Conservation (phyloP, 2,329 filamentous ascomycete genomes). For the Cytospora piceicola region DNA sequence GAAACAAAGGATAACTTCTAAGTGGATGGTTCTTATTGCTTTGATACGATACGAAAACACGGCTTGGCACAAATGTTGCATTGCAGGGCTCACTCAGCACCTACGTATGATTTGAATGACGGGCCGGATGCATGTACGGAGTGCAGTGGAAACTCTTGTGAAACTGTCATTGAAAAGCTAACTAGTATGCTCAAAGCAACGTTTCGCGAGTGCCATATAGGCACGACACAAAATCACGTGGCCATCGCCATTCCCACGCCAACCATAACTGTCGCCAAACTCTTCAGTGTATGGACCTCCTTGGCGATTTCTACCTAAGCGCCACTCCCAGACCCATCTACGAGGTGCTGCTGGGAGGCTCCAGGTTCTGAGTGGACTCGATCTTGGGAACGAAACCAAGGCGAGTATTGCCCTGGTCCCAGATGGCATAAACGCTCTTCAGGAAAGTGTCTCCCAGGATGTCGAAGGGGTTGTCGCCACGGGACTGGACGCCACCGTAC, state of each 20-base stretch:
- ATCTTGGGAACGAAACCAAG: conserved; percentile 64
- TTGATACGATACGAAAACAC: too few relatives aligned
- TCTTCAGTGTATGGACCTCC: too few relatives aligned
- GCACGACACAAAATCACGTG: neutral
- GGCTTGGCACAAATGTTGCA: neutral
- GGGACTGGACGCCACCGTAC: conserved; percentile 69
- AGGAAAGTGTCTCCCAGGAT: conserved; percentile 68
- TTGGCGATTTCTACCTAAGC: neutral
- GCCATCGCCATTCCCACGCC: conserved; percentile 1
- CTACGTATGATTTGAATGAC: too few relatives aligned
- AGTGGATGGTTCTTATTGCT: neutral
- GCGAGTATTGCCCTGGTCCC: conserved; percentile 63
- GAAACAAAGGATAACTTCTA: neutral
- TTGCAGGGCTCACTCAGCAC: neutral
- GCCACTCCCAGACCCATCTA: neutral
- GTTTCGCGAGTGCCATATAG: neutral
- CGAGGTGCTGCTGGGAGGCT: conserved; percentile 24
- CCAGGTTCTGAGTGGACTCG: conserved; percentile 43
- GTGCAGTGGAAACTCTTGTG: neutral
- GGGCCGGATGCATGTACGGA: neutral
- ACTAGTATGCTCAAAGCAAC: conserved; percentile 3
- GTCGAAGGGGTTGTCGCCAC: conserved; percentile 61
- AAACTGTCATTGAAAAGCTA: conserved; percentile 12
- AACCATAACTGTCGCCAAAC: conserved; percentile 1
- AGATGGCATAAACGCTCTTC: conserved; percentile 69